A percentile compares a stretch with the other conserved stretches of the same genome.
phyloP scores from a whole-genome alignment of 352 stramenopile genomes.

The Globisporangium camurandrum region DNA sequence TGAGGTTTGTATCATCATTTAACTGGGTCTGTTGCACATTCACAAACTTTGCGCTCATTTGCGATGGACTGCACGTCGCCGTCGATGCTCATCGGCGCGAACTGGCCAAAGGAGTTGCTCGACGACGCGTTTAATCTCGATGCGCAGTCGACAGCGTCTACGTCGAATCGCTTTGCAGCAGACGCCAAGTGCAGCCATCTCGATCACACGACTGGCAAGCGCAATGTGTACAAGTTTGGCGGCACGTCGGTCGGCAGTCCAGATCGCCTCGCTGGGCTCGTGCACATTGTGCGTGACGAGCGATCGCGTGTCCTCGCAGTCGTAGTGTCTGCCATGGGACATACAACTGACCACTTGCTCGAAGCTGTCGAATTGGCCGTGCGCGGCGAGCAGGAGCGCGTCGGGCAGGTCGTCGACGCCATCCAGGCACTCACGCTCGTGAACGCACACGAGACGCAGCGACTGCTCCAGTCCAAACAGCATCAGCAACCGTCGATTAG shows the following conservation, averaged over 20 bases:
- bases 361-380: constrained; percentile 53
- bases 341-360: constrained; percentile 72
- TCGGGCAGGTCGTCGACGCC: constrained; percentile 44
- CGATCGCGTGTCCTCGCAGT: constrained; percentile 49
- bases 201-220: constrained; percentile 43
- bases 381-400: constrained; percentile 35
- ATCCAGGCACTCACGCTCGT: constrained; percentile 46
- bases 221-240: constrained; percentile 84
- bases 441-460: constrained; percentile 71
- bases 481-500: background rate
- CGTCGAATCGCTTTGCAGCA: background rate
- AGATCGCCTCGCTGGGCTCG: constrained; percentile 46
- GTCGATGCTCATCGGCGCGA: constrained; percentile 58
- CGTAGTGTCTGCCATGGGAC: constrained; percentile 72
- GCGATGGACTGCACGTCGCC: constrained; percentile 67
- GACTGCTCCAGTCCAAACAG: constrained; percentile 9
- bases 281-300: constrained; percentile 57
- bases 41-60: too few relatives aligned
- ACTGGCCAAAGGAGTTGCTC: constrained; percentile 32
- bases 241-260: constrained; percentile 72
- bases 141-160: constrained; percentile 3
- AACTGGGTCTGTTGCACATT: too few relatives aligned
- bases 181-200: constrained; percentile 16
- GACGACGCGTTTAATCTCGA: constrained; percentile 7
- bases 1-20: too few relatives aligned